Base-by-base conservation (phyloP, 2,329 filamentous ascomycete species). In the Lachnellula willkommii region DNA sequence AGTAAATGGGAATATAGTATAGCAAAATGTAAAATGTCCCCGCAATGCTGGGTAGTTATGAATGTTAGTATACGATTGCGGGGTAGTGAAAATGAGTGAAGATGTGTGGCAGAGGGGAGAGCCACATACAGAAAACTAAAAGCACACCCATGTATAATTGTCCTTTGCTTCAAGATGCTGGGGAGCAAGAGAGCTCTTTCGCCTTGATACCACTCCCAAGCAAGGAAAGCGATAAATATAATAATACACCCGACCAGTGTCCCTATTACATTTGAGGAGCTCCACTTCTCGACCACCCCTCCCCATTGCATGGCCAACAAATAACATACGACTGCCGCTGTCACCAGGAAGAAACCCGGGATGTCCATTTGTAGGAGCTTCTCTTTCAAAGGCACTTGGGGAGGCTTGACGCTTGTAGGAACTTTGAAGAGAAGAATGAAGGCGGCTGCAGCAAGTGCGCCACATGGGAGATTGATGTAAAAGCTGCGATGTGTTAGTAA, bases 391-490 rank as follows among this genome's bases (percentile, higher is more conserved):
- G 71, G 63, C 1, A 71, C 66, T 2, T 60, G n/a, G 58, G 37
- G 65, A 2, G 70, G 52, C 15, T 58, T 58, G 0, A 52, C 52
- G 45, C 42, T 26, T 14, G 50, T 64, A 36, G 71, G 74, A 43
- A 71, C 69, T 58, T 68, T 62, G 68, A 78, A 77, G 59, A 75
- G 72, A 35, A 72, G 65, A 40, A 17, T 14, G 15, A 46, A 22
- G n/a, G n/a, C 15, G 11, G 24, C n/a, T 40, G 68, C 63, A 6
- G 68, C 68, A 4, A 67, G 65, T 45, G 60, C 74, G 14, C 67
- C 78, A 0, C 76, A 70, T 48, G 78, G 66, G 2, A 82, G 71
- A 61, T 83, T 83, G 70, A 83, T 76, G 63, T 83, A 83, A 55
- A 77, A 77, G 1, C 66, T 17, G 5, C n/a, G 37, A 40, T 40